A percentile compares a stretch with the other conserved stretches of the same genome.
phyloP scores from a whole-genome alignment of 2,329 filamentous ascomycete genomes.

The Diaporthe sp. region DNA sequence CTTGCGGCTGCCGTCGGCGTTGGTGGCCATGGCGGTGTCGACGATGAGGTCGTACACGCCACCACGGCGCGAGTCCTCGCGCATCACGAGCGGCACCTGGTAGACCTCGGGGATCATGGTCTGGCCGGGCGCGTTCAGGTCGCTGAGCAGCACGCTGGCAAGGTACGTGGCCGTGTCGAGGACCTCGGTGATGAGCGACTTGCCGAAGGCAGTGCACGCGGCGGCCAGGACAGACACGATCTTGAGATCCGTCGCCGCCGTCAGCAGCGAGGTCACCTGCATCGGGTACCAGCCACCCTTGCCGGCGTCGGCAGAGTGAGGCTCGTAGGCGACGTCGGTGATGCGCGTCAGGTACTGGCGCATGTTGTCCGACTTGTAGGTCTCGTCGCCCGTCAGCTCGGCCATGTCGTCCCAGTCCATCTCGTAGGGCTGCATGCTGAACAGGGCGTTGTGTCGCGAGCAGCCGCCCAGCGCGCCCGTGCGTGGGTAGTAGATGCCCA shows the following conservation, averaged over 20 bases:
- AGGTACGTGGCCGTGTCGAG: constrained; percentile 37
- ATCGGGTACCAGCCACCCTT: constrained; percentile 70
- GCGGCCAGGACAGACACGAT: constrained; percentile 65
- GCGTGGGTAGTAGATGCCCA: constrained; percentile 49
- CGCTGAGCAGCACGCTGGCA: constrained; percentile 34
- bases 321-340: constrained; percentile 62
- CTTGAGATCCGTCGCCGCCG: constrained; percentile 66
- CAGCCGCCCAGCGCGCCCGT: constrained; percentile 47
- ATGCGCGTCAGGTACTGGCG: constrained; percentile 62
- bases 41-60: constrained; percentile 49
- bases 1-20: constrained; percentile 46
- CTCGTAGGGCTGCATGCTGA: constrained; percentile 63
- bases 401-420: constrained; percentile 65
- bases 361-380: constrained; percentile 65
- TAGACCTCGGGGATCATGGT: constrained; percentile 65
- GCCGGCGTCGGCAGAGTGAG: constrained; percentile 63
- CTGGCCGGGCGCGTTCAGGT: constrained; percentile 49
- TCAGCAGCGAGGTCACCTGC: constrained; percentile 62
- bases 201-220: constrained; percentile 52
- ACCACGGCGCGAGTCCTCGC: constrained; percentile 56
- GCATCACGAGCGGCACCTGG: constrained; percentile 65
- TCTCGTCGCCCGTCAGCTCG: constrained; percentile 63
- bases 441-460: constrained; percentile 64
- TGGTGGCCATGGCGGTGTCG: constrained; percentile 55
- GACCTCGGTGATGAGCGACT: constrained; percentile 34